Evolutionary conservation across 352 stramenopile genomes (phyloP).

Genomic region (Phytophthora niederhauseri): DNA sequence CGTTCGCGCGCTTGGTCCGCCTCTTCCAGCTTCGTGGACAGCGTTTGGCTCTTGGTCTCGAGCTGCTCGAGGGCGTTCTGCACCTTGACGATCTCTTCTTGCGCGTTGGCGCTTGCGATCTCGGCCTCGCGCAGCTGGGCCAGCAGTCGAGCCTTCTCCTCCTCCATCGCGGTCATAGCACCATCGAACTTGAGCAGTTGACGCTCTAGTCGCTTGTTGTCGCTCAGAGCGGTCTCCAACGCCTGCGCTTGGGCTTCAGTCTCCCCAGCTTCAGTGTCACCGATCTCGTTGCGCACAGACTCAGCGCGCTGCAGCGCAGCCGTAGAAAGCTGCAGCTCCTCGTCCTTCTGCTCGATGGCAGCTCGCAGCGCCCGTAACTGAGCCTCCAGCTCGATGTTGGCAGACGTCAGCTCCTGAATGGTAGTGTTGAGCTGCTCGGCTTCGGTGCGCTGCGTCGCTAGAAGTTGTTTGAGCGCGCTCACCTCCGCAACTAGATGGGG

Average conservation of each 20-base stretch:
- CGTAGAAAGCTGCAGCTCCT: constrained; percentile 29
- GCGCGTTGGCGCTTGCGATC: constrained; percentile 41
- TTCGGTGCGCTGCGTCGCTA: constrained; percentile 29
- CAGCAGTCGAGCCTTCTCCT: constrained; percentile 51
- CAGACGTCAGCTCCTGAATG: constrained; percentile 24
- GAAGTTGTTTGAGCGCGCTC: constrained; percentile 49
- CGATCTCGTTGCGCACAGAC: constrained; percentile 27
- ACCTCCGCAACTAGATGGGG: constrained; percentile 58
- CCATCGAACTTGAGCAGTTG: constrained; percentile 54
- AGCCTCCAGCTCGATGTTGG: constrained; percentile 32
- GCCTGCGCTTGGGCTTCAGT: constrained; percentile 30
- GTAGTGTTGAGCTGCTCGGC: constrained; percentile 24
- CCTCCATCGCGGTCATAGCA: constrained; percentile 54
- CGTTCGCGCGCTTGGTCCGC: constrained; percentile 37
- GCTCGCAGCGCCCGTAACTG: constrained; percentile 30
- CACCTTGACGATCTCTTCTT: constrained; percentile 39
- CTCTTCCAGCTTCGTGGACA: constrained; percentile 35
- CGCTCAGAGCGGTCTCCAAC: constrained; percentile 34
- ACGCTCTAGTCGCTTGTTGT: constrained; percentile 47
- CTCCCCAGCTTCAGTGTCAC: constrained; percentile 24
- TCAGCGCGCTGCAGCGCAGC: constrained; percentile 23
- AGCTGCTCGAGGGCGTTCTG: constrained; percentile 43
- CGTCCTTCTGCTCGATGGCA: constrained; percentile 30
- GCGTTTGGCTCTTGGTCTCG: constrained; percentile 33
- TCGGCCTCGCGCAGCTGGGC: constrained; percentile 52